Evolutionary conservation across 1,284 basidiomycete genomes (phyloP).

Genomic region (Cryptococcus maquisensis): DNA sequence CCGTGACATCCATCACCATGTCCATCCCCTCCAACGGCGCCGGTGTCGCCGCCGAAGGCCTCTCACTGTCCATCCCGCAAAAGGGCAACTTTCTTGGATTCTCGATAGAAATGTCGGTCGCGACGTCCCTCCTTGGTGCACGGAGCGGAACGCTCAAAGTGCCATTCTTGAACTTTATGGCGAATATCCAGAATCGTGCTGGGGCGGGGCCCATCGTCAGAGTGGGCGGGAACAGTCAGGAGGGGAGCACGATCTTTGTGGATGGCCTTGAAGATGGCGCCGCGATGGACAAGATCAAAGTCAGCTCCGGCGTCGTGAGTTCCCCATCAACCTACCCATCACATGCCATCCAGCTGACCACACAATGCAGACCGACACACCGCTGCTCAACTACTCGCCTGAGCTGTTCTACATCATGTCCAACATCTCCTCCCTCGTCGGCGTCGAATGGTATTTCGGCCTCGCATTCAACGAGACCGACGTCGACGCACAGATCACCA

Average conservation of each 20-base stretch:
- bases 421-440: constrained; percentile 58
- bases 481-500: constrained; percentile 31
- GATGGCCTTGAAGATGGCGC: constrained; percentile 51
- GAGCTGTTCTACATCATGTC: constrained; percentile 59
- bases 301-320: constrained; percentile 19
- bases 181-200: constrained; percentile 56
- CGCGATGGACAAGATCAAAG: constrained; percentile 50
- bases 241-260: constrained; percentile 52
- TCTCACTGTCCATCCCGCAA: constrained; percentile 51
- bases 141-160: constrained; percentile 43
- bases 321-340: neutral
- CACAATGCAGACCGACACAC: constrained; percentile 51
- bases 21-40: constrained; percentile 21
- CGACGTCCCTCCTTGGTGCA: constrained; percentile 59
- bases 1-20: constrained; percentile 26
- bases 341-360: neutral
- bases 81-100: constrained; percentile 64
- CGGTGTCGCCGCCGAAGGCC: constrained; percentile 16
- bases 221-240: constrained; percentile 73
- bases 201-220: constrained; percentile 62
- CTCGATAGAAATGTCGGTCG: constrained; percentile 67
- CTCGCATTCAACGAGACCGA: constrained; percentile 55
- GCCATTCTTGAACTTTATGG: constrained; percentile 70
- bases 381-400: constrained; percentile 57
- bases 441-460: constrained; percentile 60